Base-by-base conservation (phyloP, 2,329 filamentous ascomycete species). In the Aspergillus oerlinghausenensis region DNA sequence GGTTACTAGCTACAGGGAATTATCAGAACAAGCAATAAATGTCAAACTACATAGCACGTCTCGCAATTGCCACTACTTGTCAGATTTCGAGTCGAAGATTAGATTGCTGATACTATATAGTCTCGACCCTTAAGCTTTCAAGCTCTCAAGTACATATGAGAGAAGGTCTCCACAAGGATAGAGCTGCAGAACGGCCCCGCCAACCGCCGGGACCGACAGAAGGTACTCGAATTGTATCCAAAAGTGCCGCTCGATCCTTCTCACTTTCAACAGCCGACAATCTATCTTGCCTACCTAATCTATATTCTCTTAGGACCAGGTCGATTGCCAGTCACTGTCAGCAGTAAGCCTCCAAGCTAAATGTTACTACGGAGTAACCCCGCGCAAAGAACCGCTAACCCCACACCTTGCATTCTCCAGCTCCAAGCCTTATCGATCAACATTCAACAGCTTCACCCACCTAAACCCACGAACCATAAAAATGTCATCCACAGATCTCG, bases 401-500 rank as follows among this genome's bases (percentile, higher is more conserved):
- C 49, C 49, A 50, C 29, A 8, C 23, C 29, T 52, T 10, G 10
- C 47, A 38, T 26, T 40, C 40, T 32, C 40, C 40, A 47, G 28
- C 49, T 21, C 52, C 52, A 32, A 47, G 38, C 54, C 38, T 50
- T 28, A 42, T 43, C 35, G 29, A 50, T 42, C 29, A 40, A 45
- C 49, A 54, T 25, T 32, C 29, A 38, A 43, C 47, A 54, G n/a
- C 26, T 42, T 3, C 23, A n/a, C 10, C 51, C 29, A 50, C 40
- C 49, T 35, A 51, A 51, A 35, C 45, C 25, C 49, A 45, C 43
- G 38, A 19, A 3, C 3, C 3, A 50, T 49, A 51, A 60, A 42
- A 57, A 72, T 72, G 71, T 71, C 69, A 21, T 55, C 60, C 26
- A 49, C 70, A 52, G 68, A 68, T 56, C 59, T 62, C 21, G 72